Conservation (phyloP, 805 yeast genomes). For the Torulaspora gathmanii region DNA sequence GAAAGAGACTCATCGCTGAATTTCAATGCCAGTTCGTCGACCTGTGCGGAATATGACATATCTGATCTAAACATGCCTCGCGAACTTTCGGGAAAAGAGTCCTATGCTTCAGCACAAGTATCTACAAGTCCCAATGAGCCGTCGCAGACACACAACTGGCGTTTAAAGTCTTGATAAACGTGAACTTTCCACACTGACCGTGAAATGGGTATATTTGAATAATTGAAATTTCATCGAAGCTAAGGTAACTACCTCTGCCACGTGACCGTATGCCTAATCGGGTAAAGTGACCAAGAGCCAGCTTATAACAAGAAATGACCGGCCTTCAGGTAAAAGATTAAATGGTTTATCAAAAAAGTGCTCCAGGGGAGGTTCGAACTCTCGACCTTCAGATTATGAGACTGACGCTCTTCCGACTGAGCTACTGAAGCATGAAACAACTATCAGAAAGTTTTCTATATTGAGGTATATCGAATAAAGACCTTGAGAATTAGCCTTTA, state of each 20-base stretch:
- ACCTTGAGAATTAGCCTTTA: too few relatives aligned
- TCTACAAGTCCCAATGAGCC: not conserved
- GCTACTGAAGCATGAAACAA: slow-evolving; percentile 46
- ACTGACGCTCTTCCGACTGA: slow-evolving; percentile 57
- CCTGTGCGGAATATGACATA: slow-evolving; percentile 45
- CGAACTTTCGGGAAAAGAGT: not conserved
- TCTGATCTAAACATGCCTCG: slow-evolving; percentile 4
- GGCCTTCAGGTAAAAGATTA: too few relatives aligned
- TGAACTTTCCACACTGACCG: too few relatives aligned
- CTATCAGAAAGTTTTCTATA: too few relatives aligned
- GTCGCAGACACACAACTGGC: not conserved
- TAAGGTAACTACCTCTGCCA: slow-evolving; percentile 6
- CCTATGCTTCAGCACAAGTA: slow-evolving; percentile 1
- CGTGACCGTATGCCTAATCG: slow-evolving; percentile 20
- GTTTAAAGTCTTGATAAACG: slow-evolving; percentile 6
- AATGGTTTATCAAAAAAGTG: too few relatives aligned
- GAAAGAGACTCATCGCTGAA: slow-evolving; percentile 53
- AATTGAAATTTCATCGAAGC: slow-evolving; percentile 12
- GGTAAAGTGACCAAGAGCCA: slow-evolving; percentile 12
- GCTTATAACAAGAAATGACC: too few relatives aligned
- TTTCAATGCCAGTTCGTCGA: slow-evolving; percentile 63
- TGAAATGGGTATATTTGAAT: not conserved
- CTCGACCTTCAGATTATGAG: slow-evolving; percentile 55
- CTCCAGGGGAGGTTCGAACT: slow-evolving; percentile 52
- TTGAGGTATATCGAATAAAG: too few relatives aligned